Base-by-base conservation (phyloP, 495 filamentous ascomycete genomes). In the Aspergillus ostianus region DNA sequence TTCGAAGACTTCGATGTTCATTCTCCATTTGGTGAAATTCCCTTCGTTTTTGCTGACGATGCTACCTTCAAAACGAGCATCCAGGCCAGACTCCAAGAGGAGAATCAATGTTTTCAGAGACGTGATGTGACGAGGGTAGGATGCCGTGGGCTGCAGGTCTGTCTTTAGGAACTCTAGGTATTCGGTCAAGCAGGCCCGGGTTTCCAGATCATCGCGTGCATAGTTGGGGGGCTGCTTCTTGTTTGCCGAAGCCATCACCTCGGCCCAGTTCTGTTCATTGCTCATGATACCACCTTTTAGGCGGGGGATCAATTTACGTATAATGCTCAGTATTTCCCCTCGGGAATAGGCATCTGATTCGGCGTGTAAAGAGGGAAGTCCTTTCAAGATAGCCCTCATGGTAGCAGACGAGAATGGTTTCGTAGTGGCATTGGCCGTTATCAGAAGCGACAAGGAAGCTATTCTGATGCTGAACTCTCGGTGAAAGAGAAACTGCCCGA, bases 81-180 rank as follows among this genome's bases (percentile, higher is more conserved):
- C 77, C 29, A 80, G 68, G 29, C 76, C 85, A 4, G 87, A 84
- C 29, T 82, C 82, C 3, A 92, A 61, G 1, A 92, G 59, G 13
- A 88, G 74, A 2, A 73, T 68, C 44, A 94, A 67, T 0, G 87
- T 82, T 55, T 86, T 91, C 41, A 97, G 65, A 0, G 90, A 85
- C 1, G 84, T 89, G n/a, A 91, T 88, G 61, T 93, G 92, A 12
- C 91, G 85, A 62, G 93, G 90, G 63, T 97, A 98, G 18, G 90
- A 90, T 17, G 89, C 82, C 0, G 86, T 90, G 1, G 92, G 85
- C 36, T 83, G 73, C 26, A 98, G 73, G 64, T 96, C 91, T 13
- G 72, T 69, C 45, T 80, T 74, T n/a, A 98, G 68, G 60, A 94
- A 93, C 0, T 74, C 55, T 5, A 89, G 51, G 67, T 93, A 96